Conservation (phyloP, 1,284 basidiomycete species). For the Trametes versicolor region DNA sequence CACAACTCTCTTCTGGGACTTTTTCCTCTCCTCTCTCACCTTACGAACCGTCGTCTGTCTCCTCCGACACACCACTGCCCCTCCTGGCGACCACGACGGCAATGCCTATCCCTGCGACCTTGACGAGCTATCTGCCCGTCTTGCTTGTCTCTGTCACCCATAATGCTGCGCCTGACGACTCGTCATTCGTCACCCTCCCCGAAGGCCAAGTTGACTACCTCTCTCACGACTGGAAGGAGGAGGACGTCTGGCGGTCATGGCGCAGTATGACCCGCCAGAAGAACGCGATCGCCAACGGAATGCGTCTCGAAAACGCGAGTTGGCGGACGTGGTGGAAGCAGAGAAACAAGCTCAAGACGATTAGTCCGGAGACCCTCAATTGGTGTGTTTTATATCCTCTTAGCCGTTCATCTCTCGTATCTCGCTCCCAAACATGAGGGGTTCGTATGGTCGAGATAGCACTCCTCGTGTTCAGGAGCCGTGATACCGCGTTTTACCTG, state of each 20-base stretch:
- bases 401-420: conserved; percentile 33
- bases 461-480: conserved; percentile 21
- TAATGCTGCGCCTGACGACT: conserved; percentile 71
- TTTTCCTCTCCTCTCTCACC: conserved; percentile 8
- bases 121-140: conserved; percentile 71
- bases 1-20: conserved; percentile 22
- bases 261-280: conserved; percentile 98
- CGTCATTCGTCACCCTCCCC: conserved; percentile 69
- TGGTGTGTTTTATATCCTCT: conserved; percentile 72
- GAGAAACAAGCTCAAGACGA: conserved; percentile 94
- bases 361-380: conserved; percentile 97
- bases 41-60: conserved; percentile 8
- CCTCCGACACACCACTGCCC: conserved; percentile 17
- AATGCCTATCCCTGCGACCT: conserved; percentile 43
- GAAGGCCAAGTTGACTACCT: conserved; percentile 85
- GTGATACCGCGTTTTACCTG: conserved; percentile 17
- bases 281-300: conserved; percentile 97
- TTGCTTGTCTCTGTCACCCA: conserved; percentile 71
- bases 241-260: conserved; percentile 99
- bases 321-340: conserved; percentile 99
- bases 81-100: conserved; percentile 26
- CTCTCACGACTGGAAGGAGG: conserved; percentile 97
- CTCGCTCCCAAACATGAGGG: conserved; percentile 28
- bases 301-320: conserved; percentile 95
- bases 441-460: conserved; percentile 22